Evolutionary conservation across 176 grass and related monocot genomes (phyloP).

Genomic region (Microstegium vimineum): DNA sequence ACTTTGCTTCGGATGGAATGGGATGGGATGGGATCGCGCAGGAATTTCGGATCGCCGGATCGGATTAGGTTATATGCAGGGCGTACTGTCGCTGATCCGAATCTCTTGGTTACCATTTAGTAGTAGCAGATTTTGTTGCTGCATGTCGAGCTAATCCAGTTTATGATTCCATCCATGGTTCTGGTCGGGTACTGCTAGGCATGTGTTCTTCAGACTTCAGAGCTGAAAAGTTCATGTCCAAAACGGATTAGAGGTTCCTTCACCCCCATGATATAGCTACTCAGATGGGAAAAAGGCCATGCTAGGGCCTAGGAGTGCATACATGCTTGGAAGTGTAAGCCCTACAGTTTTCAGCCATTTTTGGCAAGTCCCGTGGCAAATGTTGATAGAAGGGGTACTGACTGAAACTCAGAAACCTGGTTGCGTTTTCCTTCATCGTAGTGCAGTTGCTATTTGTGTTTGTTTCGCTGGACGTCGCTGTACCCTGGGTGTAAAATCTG

Average conservation of each 20-base stretch:
- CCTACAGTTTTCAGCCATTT: not conserved
- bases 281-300: not conserved
- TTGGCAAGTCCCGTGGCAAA: not conserved
- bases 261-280: too few species aligned
- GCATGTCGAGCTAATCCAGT: not conserved
- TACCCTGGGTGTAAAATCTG: not conserved
- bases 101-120: not conserved
- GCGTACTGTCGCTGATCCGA: not conserved
- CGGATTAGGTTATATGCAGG: not conserved
- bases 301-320: not conserved
- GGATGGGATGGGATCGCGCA: accelerated
- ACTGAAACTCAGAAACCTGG: not conserved
- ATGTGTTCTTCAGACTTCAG: not conserved
- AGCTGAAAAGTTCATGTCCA: not conserved
- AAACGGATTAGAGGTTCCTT: not conserved
- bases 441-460: not conserved
- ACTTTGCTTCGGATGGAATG: not conserved
- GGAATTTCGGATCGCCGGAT: not conserved
- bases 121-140: not conserved
- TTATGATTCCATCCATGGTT: not conserved
- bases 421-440: not conserved
- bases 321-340: not conserved
- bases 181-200: not conserved
- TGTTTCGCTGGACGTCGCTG: not conserved
- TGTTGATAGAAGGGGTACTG: not conserved